Conservation (phyloP, 768 basidiomycete genomes). For the Termitomyces sp. region DNA sequence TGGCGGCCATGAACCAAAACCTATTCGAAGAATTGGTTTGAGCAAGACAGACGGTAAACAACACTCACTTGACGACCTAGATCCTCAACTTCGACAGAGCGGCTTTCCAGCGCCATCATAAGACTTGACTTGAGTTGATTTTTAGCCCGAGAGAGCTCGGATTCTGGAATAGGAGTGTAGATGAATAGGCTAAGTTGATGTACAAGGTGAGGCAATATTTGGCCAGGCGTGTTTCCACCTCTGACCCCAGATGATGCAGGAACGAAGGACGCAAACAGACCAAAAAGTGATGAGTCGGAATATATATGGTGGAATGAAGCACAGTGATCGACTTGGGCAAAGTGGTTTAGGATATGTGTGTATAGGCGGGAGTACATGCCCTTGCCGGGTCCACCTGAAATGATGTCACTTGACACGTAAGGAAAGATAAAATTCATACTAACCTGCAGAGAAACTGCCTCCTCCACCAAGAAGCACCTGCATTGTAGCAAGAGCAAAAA, state of each 20-base stretch:
- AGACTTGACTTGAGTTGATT: conserved; percentile 91
- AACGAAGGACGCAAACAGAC: conserved; percentile 81
- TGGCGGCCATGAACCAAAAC: conserved; percentile 84
- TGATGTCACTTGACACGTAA: background rate
- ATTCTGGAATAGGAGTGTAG: conserved; percentile 56
- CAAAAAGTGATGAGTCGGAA: conserved; percentile 89
- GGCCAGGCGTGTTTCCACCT: conserved; percentile 58
- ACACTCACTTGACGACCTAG: conserved; percentile 74
- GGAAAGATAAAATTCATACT: conserved; percentile 8
- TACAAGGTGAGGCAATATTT: conserved; percentile 79
- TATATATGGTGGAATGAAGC: conserved; percentile 98
- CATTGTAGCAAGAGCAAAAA: conserved; percentile 90
- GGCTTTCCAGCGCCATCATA: conserved; percentile 92
- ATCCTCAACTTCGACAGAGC: conserved; percentile 82
- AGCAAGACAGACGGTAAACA: background rate
- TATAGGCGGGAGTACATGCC: conserved; percentile 99
- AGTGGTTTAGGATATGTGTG: conserved; percentile 92
- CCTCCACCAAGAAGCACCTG: conserved; percentile 95
- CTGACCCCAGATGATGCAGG: conserved; percentile 51
- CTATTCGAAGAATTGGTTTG: conserved; percentile 26
- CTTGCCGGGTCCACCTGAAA: conserved; percentile 87
- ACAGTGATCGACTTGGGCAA: conserved; percentile 91
- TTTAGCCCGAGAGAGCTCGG: conserved; percentile 82
- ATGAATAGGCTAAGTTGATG: conserved; percentile 83
- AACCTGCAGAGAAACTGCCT: conserved; percentile 91